Base-by-base conservation (phyloP, 2,329 filamentous ascomycete genomes). In the Blastomyces emzantsi region DNA sequence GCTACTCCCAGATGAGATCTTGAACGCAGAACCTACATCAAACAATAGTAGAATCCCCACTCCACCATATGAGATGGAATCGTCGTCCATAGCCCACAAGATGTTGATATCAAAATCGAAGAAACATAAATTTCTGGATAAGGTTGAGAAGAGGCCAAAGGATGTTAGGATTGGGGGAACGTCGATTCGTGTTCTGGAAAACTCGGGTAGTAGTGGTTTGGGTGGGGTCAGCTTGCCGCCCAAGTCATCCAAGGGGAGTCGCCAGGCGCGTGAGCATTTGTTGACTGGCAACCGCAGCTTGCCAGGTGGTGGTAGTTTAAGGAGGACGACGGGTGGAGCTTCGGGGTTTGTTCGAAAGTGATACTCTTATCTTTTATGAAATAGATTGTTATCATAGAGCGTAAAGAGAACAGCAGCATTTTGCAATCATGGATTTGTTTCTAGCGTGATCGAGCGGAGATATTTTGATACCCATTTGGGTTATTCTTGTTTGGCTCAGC, bases 1-100 rank as follows among this genome's bases (percentile, higher is more conserved):
- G 49, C 75, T 83, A 28, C 78, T 84, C 43, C 82, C 82, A 5
- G 77, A 79, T 61, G 79, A 81, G 30, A 78, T 84, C 52, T 71
- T 84, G 59, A 79, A 79, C 60, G 76, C 77, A 17, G 77, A 78
- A 33, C 79, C 79, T 28, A 73, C 75, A 39, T 70, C 71, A 11
- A 75, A 79, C 30, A 77, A 79, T 5, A 36, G 19, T n/a, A 28
- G 22, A 52, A n/a, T 49, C 15, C 78, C 78, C 2, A 81, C 78
- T 0, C 79, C 78, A 4, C 78, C 79, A 1, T 71, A 72, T 3
- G 73, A 78, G 60, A 70, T 66, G 5, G 71, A 71, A 47, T 36
- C 47, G 8, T 28, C 54, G 13, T 59, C 39, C 19, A 22, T 54
- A 43, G 22, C 25, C 15, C 2, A 4, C 45, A 22, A 49, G 9